Conservation (phyloP, 228 moss, liverwort and hornwort species). For the Sphagnum magellanicum region DNA sequence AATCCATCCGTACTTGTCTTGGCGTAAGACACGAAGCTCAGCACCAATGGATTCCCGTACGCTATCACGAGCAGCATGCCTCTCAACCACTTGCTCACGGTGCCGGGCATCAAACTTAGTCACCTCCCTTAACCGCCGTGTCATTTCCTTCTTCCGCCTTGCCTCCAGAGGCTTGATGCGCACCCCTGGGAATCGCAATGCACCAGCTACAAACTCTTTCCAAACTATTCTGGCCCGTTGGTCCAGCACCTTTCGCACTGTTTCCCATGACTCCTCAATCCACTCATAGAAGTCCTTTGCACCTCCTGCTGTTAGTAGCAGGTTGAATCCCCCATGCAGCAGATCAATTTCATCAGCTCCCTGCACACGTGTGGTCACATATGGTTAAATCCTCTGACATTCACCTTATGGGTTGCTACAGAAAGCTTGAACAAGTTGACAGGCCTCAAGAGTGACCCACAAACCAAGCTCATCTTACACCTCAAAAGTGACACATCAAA, state of each 20-base stretch:
- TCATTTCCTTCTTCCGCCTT: constrained; percentile 88
- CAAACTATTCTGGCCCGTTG: constrained; percentile 63
- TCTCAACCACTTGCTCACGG: constrained; percentile 70
- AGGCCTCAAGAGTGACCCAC: no score
- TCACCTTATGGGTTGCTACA: no score
- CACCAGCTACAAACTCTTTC: constrained; percentile 74
- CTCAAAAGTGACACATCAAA: no score
- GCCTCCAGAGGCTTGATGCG: constrained; percentile 75
- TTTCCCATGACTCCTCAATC: constrained; percentile 48
- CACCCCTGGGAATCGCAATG: constrained; percentile 62
- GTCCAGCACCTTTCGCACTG: constrained; percentile 53
- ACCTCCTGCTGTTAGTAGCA: constrained; percentile 34
- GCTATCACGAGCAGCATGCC: constrained; percentile 61
- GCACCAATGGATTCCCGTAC: constrained; percentile 78
- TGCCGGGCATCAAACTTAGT: constrained; percentile 56
- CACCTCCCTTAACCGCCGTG: constrained; percentile 52
- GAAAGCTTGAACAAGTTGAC: no score
- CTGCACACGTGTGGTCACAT: constrained; percentile 9
- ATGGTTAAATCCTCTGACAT: no score
- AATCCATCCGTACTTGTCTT: constrained; percentile 98
- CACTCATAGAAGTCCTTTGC: constrained; percentile 56
- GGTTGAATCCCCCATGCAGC: constrained; percentile 82
- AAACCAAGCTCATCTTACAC: no score
- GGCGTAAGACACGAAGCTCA: constrained; percentile 80
- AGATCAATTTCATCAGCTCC: constrained; percentile 54